Percentiles rank a stretch among this genome's conserved stretches.
Conservation (phyloP, 83 land plant species). For the Picea engelmannii region DNA sequence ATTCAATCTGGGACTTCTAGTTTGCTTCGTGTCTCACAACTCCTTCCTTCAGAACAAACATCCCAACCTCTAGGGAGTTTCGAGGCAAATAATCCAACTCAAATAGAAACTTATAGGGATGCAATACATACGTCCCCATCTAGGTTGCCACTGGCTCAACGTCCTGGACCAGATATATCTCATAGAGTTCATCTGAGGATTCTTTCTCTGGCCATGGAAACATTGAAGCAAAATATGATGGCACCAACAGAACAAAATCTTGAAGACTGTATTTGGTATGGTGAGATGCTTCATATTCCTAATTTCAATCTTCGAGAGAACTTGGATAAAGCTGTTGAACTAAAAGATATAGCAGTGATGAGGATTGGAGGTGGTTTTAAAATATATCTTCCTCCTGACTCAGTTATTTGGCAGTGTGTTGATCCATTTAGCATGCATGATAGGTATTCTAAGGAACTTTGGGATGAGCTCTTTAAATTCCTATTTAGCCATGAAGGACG, state of each 20-base stretch:
- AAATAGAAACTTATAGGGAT: constrained; percentile 14
- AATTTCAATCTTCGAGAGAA: constrained; percentile 46
- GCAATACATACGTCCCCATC: constrained; percentile 6
- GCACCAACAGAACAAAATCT: constrained; percentile 60
- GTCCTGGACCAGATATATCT: constrained; percentile 15
- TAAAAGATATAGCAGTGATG: constrained; percentile 40
- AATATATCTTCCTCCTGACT: constrained; percentile 43
- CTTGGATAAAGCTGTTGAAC: constrained; percentile 47
- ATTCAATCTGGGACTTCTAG: constrained; percentile 11
- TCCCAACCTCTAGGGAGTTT: constrained; percentile 18
- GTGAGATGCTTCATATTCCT: constrained; percentile 36
- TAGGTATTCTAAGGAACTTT: constrained; percentile 41
- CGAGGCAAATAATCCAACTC: constrained; percentile 16
- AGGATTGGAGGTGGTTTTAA: constrained; percentile 26
- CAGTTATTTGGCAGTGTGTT: constrained; percentile 56
- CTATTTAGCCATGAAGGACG: constrained; percentile 39
- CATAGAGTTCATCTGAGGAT: constrained; percentile 37
- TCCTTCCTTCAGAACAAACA: constrained; percentile 22
- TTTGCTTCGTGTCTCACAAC: constrained; percentile 18
- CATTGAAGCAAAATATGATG: constrained; percentile 51
- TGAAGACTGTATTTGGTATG: constrained; percentile 55
- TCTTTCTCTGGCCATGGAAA: constrained; percentile 52
- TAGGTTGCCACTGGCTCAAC: not conserved
- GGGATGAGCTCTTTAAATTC: constrained; percentile 43
- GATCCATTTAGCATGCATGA: constrained; percentile 40